These are phyloP conservation scores for Fusarium decemcellulare DNA, from an alignment of 2,329 filamentous ascomycete genomes.

Conservation along the genomic window DNA sequence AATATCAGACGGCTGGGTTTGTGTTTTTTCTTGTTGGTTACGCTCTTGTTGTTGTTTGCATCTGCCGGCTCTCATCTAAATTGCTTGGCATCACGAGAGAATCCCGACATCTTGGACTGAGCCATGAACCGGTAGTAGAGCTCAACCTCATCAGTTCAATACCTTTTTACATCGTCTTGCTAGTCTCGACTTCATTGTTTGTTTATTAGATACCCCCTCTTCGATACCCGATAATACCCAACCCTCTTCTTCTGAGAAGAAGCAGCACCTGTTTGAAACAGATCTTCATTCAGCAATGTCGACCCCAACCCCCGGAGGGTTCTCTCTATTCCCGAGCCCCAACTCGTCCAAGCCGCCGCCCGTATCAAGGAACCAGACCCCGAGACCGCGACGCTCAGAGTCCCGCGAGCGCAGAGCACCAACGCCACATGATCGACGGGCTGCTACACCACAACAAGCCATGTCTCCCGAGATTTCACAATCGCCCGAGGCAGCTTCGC, in stretches of 20 bases:
- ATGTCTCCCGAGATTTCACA: conserved; percentile 33
- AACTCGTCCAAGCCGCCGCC: conserved; percentile 53
- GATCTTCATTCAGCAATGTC: conserved; percentile 52
- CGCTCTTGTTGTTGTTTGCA: conserved; percentile 4
- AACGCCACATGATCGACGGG: conserved; percentile 52
- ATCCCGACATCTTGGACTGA: neutral
- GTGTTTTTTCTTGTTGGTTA: conserved; percentile 2
- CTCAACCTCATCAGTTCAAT: neutral
- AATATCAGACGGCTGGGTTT: conserved; percentile 25
- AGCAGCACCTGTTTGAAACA: conserved; percentile 43
- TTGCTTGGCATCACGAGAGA: neutral
- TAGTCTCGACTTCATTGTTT: conserved; percentile 14
- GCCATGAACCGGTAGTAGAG: conserved; percentile 48
- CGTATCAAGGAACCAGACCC: conserved; percentile 55
- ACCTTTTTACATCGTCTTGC: conserved; percentile 15
- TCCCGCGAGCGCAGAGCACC: conserved; percentile 54
- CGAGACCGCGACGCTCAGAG: conserved; percentile 55
- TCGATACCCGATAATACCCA: conserved; percentile 24
- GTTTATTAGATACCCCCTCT: conserved; percentile 34
- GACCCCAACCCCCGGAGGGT: conserved; percentile 61
- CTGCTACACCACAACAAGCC: conserved; percentile 42
- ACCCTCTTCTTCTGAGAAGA: conserved; percentile 46
- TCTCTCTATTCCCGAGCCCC: conserved; percentile 71
- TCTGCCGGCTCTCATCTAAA: neutral
- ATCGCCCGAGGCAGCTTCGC: conserved; percentile 43